Evolutionary conservation across 805 yeast species (phyloP), one percentile per base, ranked within the genome.

Genomic region (Isabelozyma pseudorhagii): DNA sequence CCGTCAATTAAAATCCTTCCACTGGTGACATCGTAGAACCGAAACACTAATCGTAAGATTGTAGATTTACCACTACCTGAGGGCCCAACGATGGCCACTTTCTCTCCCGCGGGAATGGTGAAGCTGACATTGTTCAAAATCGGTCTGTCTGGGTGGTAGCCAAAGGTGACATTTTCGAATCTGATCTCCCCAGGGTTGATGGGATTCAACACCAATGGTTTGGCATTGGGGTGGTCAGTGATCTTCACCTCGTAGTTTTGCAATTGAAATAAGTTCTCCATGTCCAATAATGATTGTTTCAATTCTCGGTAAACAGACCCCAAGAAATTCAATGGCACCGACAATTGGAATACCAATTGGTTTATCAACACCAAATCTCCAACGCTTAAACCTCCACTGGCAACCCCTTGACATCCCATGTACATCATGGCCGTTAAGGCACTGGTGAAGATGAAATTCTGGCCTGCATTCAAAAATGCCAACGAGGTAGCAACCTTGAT

Each of bases 381-480:
- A 17, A 94, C 97, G 0, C 96, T 86, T 48, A 94, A 72, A 0
- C 81, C 67, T 0, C 97, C 97, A 3, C 80, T 68, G 11, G 90
- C 83, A n/a, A 94, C 94, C 27, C 98, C 98, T 48, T 84, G 82
- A 60, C 97, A 89, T 13, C 97, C 97, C 96, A 94, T 85, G 66
- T 89, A 94, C 99, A 94, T 94, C 96, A 94, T 94, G 1, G 85
- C 88, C 1, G 99, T 94, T 54, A 94, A 73, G 1, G 99, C 98
- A 40, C 88, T 69, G 0, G 97, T 89, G 69, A 88, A 88, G 31
- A 88, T 88, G 48, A 87, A 58, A 62, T 85, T 87, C 64, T 88
- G 96, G 14, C 96, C 96, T 0, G 90, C 77, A 55, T 88, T 88
- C 52, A 88, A 72, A 60, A 79, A 88, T 21, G 94, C 91, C 53